Percentiles rank a stretch among this genome's conserved stretches.
These are phyloP conservation scores for Cutaneotrichosporon spelunceum DNA, from an alignment of 1,284 basidiomycete species.

Conservation along the genomic window DNA sequence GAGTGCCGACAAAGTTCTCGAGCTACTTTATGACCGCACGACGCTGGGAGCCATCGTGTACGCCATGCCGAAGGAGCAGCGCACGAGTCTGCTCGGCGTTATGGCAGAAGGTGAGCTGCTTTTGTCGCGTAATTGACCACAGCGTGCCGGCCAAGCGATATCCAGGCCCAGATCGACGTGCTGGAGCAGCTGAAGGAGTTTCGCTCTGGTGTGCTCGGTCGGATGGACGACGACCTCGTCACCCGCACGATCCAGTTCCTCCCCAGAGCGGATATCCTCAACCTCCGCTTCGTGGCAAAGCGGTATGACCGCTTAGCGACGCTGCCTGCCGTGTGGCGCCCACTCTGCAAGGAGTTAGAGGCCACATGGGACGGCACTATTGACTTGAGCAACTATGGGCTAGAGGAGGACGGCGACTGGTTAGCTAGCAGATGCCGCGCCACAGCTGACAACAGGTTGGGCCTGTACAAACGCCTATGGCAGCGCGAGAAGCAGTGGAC, in stretches of 20 bases:
- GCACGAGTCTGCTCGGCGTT: slow-evolving; percentile 28
- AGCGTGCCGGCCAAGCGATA: slow-evolving; percentile 45
- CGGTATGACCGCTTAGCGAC: slow-evolving; percentile 69
- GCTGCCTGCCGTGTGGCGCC: slow-evolving; percentile 69
- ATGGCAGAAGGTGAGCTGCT: slow-evolving; percentile 33
- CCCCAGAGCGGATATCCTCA: slow-evolving; percentile 63
- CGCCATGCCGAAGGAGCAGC: slow-evolving; percentile 29
- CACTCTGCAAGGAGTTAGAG: slow-evolving; percentile 33
- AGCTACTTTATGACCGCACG: slow-evolving; percentile 15
- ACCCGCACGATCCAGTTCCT: slow-evolving; percentile 66
- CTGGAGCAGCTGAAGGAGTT: slow-evolving; percentile 75
- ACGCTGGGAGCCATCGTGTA: slow-evolving; percentile 21
- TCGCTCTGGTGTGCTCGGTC: slow-evolving; percentile 74
- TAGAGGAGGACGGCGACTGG: slow-evolving; percentile 68
- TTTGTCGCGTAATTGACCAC: slow-evolving; percentile 1
- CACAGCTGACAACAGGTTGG: slow-evolving; percentile 46
- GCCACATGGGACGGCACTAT: slow-evolving; percentile 29
- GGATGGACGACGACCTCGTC: slow-evolving; percentile 65
- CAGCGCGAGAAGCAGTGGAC: slow-evolving; percentile 82
- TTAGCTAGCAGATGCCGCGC: too few relatives aligned
- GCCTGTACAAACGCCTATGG: slow-evolving; percentile 76
- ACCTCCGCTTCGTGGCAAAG: slow-evolving; percentile 52
- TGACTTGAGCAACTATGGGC: slow-evolving; percentile 19
- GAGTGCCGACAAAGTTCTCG: slow-evolving; percentile 6
- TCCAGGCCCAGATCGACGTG: slow-evolving; percentile 65